phyloP scores from a whole-genome alignment of 2,329 filamentous ascomycete species.

The Incumbomyces lentus region DNA sequence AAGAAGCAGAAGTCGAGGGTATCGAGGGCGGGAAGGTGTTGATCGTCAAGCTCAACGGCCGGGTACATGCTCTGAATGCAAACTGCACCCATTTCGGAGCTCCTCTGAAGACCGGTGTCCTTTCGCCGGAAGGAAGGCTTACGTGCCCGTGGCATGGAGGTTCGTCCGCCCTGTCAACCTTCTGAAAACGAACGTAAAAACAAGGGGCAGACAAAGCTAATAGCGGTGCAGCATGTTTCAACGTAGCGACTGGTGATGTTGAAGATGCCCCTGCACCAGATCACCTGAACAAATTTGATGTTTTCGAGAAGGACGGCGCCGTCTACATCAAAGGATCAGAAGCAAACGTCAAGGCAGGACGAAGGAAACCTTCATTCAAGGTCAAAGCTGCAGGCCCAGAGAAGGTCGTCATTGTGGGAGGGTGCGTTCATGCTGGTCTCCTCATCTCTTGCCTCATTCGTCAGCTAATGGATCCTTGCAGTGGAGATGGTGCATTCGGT shows the following conservation, averaged over 20 bases:
- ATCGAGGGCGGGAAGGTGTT: conserved; percentile 78
- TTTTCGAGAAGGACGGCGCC: conserved; percentile 68
- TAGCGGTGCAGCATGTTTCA: conserved; percentile 69
- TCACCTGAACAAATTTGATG: conserved; percentile 69
- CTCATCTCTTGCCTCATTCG: conserved; percentile 4
- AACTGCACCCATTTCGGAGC: conserved; percentile 90
- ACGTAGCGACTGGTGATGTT: conserved; percentile 76
- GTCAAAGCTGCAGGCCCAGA: conserved; percentile 51
- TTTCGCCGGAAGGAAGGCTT: conserved; percentile 70
- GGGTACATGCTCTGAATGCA: conserved; percentile 67
- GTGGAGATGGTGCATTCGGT: conserved; percentile 75
- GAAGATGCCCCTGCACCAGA: conserved; percentile 91
- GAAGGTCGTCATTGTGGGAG: conserved; percentile 75
- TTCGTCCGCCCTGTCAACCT: conserved; percentile 31
- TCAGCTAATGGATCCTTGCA: conserved; percentile 20
- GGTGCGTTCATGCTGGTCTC: conserved; percentile 29
- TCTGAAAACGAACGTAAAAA: background rate
- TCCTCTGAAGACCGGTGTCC: conserved; percentile 72
- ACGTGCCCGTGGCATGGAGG: conserved; percentile 97
- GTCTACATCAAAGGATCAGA: conserved; percentile 80
- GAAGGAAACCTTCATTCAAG: conserved; percentile 62
- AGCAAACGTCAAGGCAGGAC: conserved; percentile 63
- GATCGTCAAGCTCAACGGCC: conserved; percentile 65
- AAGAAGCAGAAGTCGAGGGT: conserved; percentile 83
- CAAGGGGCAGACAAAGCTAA: conserved; percentile 1